phyloP scores from a whole-genome alignment of 257 asterid genomes.

The Solanum arcanum region DNA sequence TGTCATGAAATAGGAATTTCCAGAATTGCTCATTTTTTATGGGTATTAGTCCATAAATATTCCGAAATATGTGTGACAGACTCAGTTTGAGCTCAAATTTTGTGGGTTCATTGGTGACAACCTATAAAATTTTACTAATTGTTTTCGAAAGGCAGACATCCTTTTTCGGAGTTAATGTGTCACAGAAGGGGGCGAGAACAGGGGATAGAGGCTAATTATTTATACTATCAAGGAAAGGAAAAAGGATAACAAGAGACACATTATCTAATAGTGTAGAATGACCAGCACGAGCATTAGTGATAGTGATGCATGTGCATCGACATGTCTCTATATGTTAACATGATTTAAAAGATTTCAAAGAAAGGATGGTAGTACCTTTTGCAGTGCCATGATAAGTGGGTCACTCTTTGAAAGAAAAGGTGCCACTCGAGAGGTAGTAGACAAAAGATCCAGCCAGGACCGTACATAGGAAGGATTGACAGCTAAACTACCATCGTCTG shows the following conservation, averaged over 20 bases:
- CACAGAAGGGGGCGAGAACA: background rate
- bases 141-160: background rate
- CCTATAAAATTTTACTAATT: background rate
- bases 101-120: background rate
- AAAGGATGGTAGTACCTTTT: constrained; percentile 39
- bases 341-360: background rate
- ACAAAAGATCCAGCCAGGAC: constrained; percentile 76
- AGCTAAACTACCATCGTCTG: constrained; percentile 76
- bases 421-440: constrained; percentile 78
- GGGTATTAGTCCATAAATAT: background rate
- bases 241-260: background rate
- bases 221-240: background rate
- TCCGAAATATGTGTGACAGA: background rate
- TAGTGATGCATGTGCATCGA: background rate
- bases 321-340: background rate
- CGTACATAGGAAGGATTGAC: constrained; percentile 68
- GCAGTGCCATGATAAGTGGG: constrained; percentile 62
- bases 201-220: background rate
- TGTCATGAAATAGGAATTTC: background rate
- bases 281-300: background rate
- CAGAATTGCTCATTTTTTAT: background rate
- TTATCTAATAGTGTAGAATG: background rate
- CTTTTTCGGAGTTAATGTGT: background rate
- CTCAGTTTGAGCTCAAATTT: background rate
- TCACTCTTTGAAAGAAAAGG: constrained; percentile 71